Percentiles rank a stretch among this genome's conserved stretches.
Conservation (phyloP, 352 stramenopile genomes). For the Peronospora belbahrii region DNA sequence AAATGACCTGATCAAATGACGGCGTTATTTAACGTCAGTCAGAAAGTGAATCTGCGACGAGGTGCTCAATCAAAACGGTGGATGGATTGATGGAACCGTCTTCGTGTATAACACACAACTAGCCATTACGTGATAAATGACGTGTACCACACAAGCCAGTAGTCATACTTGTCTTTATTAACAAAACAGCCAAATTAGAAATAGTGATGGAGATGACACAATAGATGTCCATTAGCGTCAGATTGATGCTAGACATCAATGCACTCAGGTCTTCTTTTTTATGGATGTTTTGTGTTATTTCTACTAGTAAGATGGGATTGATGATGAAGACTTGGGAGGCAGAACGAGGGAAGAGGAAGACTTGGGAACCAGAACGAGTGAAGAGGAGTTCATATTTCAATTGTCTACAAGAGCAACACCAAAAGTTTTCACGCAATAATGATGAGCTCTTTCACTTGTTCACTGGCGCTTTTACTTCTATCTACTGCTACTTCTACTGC, state of each 20-base stretch:
- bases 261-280: constrained; percentile 12
- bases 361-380: background rate
- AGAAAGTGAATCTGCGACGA: constrained; percentile 12
- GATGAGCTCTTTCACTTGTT: constrained; percentile 8
- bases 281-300: constrained; percentile 8
- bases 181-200: too few species aligned
- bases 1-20: too few species aligned
- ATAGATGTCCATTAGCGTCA: constrained; percentile 6
- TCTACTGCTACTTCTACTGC: background rate
- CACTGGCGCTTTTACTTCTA: constrained; percentile 7
- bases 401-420: constrained; percentile 8
- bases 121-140: background rate
- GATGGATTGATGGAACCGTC: background rate
- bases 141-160: background rate
- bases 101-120: background rate
- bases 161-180: background rate
- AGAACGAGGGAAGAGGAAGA: background rate
- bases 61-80: background rate
- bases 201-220: constrained; percentile 25
- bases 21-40: background rate
- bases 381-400: constrained; percentile 18
- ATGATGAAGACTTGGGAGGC: background rate
- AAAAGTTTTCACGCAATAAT: constrained; percentile 1
- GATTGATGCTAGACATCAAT: constrained; percentile 12
- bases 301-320: too few species aligned